A percentile compares a stretch with the other conserved stretches of the same genome.
phyloP scores from a whole-genome alignment of 345 rosid genomes.

The Sisymbrium irio region DNA sequence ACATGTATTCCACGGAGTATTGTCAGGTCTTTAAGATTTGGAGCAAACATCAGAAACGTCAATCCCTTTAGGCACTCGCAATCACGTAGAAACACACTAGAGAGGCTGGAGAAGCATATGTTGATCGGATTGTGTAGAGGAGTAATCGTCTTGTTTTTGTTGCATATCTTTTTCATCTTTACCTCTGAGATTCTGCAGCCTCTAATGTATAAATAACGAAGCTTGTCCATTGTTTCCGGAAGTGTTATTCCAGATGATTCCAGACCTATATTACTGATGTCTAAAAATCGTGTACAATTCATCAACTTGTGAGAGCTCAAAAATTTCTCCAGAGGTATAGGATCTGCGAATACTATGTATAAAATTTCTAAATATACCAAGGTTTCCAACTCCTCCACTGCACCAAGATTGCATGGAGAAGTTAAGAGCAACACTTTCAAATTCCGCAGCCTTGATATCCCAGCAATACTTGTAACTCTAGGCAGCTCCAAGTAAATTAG shows the following conservation, averaged over 20 bases:
- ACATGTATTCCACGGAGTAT: rapidly evolving
- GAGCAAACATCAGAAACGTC: constrained; percentile 19
- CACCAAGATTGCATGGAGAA: not conserved
- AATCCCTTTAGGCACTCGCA: not conserved
- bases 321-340: rapidly evolving
- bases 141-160: not conserved
- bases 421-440: not conserved
- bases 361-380: constrained; percentile 1
- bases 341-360: rapidly evolving
- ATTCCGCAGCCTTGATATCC: not conserved
- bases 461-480: not conserved
- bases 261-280: not conserved
- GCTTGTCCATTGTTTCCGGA: not conserved
- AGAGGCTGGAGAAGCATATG: constrained; percentile 3
- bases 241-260: not conserved
- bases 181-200: not conserved
- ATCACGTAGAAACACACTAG: rapidly evolving
- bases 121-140: not conserved
- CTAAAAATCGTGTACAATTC: not conserved
- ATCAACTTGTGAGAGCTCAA: not conserved
- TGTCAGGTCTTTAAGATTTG: not conserved
- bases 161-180: not conserved
- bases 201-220: not conserved
- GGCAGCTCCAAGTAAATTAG: not conserved
- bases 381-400: not conserved